Base-by-base conservation (phyloP, 2,329 filamentous ascomycete species). In the Neofusicoccum cordaticola region DNA sequence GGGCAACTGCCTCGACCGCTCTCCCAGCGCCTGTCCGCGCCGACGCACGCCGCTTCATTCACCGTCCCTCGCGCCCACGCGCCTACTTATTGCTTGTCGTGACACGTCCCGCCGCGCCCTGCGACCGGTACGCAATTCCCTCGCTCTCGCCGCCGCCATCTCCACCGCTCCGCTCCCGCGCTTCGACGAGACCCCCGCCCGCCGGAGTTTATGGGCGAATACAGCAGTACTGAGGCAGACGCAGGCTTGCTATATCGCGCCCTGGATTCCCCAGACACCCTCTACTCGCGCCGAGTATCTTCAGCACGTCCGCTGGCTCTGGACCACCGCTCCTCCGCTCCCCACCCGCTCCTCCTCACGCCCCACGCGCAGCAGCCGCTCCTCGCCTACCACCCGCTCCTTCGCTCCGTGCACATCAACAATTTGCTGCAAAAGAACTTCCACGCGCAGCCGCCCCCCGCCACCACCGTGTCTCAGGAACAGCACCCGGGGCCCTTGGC, bases 401-500 rank as follows among this genome's bases (percentile, higher is more conserved):
- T 57, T 6, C 62, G 51, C 69, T 58, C 74, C 51, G 68, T 71
- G 65, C 72, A 68, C 69, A 69, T 71, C 67, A 71, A 71, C 69
- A 66, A 71, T 69, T 66, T 71, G 66, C 56, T 51, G 37, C 71
- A 70, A 41, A 67, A 17, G 67, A 63, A 65, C 51, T 66, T 67
- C 13, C 63, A 57, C 27, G 68, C 70, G 62, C 66, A 68, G 52
- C 53, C 62, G 22, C 61, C 68, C 39, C 70, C 74, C 68, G 71
- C 75, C 75, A 73, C 74, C 73, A 77, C 71, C 71, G 74, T 78
- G 75, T 78, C 75, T 75, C 73, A 71, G 69, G 70, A 74, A 65
- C 52, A 65, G 53, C 27, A n/a, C 17, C 63, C 53, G 52, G 37
- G 53, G 53, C 53, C 63, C 37, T 51, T 57, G 63, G 63, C 63